Base-by-base conservation (phyloP, 768 basidiomycete genomes). In the Lactarius akahatsu region DNA sequence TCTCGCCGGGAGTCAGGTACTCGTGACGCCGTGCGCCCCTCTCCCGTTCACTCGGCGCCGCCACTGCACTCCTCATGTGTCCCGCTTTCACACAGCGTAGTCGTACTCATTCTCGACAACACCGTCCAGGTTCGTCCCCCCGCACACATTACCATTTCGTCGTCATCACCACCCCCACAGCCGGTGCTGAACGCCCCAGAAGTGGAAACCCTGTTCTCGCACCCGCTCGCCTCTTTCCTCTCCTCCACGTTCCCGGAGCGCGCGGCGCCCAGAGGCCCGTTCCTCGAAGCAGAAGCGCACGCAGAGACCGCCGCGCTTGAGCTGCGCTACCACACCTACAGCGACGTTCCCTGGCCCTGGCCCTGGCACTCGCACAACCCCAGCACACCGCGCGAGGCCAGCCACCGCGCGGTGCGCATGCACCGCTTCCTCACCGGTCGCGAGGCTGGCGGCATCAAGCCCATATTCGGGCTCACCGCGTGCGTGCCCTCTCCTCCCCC, bases 381-480 rank as follows among this genome's bases (percentile, higher is more conserved):
- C 3, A 30, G 3, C 52, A 16, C 41, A 4, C 50, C 50, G 4
- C 47, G 32, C 10, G 9, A 41, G n/a, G 20, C 47, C 8, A n/a
- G 36, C 26, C 67, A 68, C 38, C 67, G 70, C 43, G 16, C 54
- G 2, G 75, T 72, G 47, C 85, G 92, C 28, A 80, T 86, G 69
- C 94, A 96, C 76, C 79, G 81, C 20, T 96, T 96, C 78, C 79
- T 94, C 59, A 96, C 94, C 1, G 94, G 94, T 0, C 79, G 93
- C 50, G 94, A 96, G 74, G 86, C 83, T 2, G 87, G 88, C 16
- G 93, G 94, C 0, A 84, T 92, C 16, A 95, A 93, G 72, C 94
- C 94, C n/a, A 85, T 96, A 0, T 92, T 87, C 70, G 94, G 94
- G 9, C 77, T 96, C 10, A 96, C 94, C 34, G 86, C 93, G 92